These are phyloP conservation scores for Remersonia thermophila DNA, from an alignment of 2,329 filamentous ascomycete species.

Conservation along the genomic window DNA sequence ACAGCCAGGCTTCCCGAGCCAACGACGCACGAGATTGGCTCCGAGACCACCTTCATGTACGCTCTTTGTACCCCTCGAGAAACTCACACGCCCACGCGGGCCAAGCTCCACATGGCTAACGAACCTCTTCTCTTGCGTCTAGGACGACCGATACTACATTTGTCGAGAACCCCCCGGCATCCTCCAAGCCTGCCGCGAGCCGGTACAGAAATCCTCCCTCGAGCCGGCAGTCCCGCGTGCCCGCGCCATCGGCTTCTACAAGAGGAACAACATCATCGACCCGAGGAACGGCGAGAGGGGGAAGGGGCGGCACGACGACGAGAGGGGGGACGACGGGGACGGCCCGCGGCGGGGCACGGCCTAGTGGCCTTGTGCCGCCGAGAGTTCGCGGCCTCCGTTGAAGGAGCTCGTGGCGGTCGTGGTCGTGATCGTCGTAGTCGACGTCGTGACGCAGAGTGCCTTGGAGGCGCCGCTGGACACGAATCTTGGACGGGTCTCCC, in stretches of 20 bases:
- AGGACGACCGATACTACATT: constrained; percentile 90
- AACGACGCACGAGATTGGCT: constrained; percentile 30
- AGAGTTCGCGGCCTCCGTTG: constrained; percentile 11
- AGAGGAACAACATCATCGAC: constrained; percentile 8
- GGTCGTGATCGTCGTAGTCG: too few species aligned
- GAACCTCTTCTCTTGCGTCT: background rate
- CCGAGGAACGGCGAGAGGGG: constrained; percentile 26
- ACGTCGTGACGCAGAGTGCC: too few species aligned
- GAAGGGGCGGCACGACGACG: constrained; percentile 25
- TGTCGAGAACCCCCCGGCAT: constrained; percentile 63
- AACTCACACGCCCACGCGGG: too few species aligned
- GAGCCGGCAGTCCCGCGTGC: constrained; percentile 34
- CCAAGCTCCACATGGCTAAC: too few species aligned
- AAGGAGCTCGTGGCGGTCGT: too few species aligned
- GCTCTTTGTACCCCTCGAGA: constrained; percentile 17
- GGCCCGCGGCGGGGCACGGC: constrained; percentile 24
- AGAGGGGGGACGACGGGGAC: constrained; percentile 2
- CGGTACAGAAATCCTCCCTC: constrained; percentile 1
- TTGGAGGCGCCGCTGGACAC: too few species aligned
- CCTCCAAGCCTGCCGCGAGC: too few species aligned
- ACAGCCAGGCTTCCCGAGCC: constrained; percentile 17
- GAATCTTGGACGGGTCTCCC: too few species aligned
- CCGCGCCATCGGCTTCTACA: constrained; percentile 27
- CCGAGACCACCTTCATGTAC: constrained; percentile 77
- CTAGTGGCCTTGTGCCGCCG: constrained; percentile 24